Conservation (phyloP, 805 yeast genomes). For the Pichia exigua region DNA sequence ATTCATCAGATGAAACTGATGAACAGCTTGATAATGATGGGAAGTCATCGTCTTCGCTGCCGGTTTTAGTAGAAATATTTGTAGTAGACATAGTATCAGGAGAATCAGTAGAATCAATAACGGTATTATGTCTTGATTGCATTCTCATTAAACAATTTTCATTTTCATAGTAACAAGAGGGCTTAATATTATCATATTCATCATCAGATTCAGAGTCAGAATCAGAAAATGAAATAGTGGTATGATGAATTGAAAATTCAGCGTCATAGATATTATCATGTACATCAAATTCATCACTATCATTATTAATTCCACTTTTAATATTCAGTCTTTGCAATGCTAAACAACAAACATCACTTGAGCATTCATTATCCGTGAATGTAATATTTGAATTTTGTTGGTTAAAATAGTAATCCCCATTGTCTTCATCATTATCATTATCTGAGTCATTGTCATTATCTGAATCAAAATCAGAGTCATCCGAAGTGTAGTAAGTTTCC, state of each 20-base stretch:
- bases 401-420: background rate
- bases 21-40: conserved; percentile 25
- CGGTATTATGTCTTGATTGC: conserved; percentile 1
- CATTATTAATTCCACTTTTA: conserved; percentile 6
- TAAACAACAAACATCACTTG: background rate
- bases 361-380: background rate
- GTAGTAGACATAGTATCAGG: background rate
- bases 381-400: background rate
- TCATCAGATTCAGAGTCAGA: background rate
- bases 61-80: background rate
- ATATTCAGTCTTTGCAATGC: conserved; percentile 4
- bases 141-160: conserved; percentile 1
- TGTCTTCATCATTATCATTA: background rate
- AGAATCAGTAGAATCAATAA: background rate
- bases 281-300: conserved; percentile 8
- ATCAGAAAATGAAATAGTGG: background rate
- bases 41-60: conserved; percentile 13
- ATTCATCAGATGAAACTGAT: conserved; percentile 23
- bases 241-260: background rate
- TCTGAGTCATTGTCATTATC: conserved; percentile 14
- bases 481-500: conserved; percentile 12
- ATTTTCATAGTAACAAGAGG: background rate
- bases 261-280: conserved; percentile 1
- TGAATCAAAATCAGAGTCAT: conserved; percentile 26
- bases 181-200: background rate